Percentiles rank a stretch among this genome's conserved stretches.
phyloP scores from a whole-genome alignment of 2,329 filamentous ascomycete species.

The Tolypocladium inflatum region DNA sequence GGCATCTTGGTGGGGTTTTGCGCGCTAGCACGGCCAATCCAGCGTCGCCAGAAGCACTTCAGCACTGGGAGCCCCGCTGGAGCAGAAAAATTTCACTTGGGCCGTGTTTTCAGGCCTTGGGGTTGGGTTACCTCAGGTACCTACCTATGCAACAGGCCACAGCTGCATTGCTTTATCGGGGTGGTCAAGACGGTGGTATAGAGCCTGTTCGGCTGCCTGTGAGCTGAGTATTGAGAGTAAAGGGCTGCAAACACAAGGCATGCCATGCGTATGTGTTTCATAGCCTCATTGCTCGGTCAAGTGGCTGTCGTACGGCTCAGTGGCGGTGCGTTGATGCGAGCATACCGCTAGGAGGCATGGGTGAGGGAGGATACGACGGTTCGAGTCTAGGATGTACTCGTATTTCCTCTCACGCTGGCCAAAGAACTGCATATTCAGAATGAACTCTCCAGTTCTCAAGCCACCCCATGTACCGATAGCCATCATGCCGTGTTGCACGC shows the following conservation, averaged over 20 bases:
- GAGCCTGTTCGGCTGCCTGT: neutral
- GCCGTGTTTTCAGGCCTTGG: neutral
- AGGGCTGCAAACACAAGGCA: too few species aligned
- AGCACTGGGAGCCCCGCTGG: neutral
- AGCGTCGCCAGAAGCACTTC: neutral
- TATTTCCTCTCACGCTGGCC: too few species aligned
- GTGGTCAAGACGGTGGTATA: too few species aligned
- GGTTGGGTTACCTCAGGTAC: too few species aligned
- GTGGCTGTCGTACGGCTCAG: neutral
- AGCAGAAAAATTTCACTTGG: neutral
- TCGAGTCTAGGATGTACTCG: too few species aligned
- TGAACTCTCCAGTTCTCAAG: neutral
- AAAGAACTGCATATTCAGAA: neutral
- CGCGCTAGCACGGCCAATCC: neutral
- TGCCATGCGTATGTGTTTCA: too few species aligned
- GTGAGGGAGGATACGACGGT: neutral
- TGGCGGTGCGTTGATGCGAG: neutral
- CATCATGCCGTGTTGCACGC: neutral
- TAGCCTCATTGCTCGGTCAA: neutral
- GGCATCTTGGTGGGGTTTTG: neutral
- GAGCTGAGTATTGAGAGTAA: neutral
- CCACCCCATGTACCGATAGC: neutral
- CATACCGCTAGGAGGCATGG: too few species aligned
- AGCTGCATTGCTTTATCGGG: neutral
- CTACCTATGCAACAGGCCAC: too few species aligned